Percentiles rank a stretch among this genome's conserved stretches.
Evolutionary conservation across 768 basidiomycete species (phyloP).

Genomic region (Amanita subjunquillea): DNA sequence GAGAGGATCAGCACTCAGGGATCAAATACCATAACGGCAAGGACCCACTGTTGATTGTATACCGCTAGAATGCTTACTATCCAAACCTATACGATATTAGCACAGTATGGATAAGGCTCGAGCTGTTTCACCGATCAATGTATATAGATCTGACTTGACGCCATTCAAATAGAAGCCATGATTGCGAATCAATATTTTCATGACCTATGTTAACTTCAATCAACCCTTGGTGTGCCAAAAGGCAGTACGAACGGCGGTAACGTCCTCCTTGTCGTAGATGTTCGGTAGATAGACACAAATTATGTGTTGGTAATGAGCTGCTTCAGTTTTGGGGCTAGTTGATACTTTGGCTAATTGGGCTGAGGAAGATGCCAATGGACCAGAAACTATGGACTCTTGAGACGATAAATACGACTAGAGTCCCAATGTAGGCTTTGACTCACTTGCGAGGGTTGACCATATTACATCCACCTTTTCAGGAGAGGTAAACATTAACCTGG

Average conservation of each 20-base stretch:
- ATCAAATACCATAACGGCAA: neutral
- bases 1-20: conserved; percentile 1
- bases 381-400: conserved; percentile 54
- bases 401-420: neutral
- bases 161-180: conserved; percentile 59
- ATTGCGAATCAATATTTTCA: conserved; percentile 54
- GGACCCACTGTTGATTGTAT: conserved; percentile 51
- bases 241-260: conserved; percentile 17
- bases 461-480: conserved; percentile 52
- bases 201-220: conserved; percentile 45
- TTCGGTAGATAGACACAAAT: conserved; percentile 67
- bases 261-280: conserved; percentile 53
- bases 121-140: conserved; percentile 35
- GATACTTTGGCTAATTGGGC: conserved; percentile 55
- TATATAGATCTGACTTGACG: conserved; percentile 67
- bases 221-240: neutral
- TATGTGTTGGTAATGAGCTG: conserved; percentile 45
- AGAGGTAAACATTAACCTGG: conserved; percentile 59
- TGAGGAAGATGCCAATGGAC: conserved; percentile 49
- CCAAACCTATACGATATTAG: conserved; percentile 35
- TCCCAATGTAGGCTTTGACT: conserved; percentile 8
- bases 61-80: conserved; percentile 71
- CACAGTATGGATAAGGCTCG: neutral
- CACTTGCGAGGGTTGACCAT: conserved; percentile 56
- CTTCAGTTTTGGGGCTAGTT: conserved; percentile 42